Conservation (phyloP, 768 basidiomycete species). For the Mycena venus region DNA sequence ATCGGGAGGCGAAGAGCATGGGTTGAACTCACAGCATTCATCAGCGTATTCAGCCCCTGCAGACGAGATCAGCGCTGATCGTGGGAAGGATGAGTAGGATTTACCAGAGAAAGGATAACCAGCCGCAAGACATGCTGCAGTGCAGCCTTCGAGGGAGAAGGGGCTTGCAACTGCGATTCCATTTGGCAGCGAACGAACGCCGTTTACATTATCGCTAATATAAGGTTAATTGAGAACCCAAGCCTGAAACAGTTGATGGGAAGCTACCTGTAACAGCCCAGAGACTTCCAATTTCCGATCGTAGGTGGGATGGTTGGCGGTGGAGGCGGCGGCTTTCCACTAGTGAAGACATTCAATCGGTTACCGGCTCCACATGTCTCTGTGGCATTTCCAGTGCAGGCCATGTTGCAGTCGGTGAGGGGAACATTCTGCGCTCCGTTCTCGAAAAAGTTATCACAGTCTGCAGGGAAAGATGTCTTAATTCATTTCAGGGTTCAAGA, state of each 20-base stretch:
- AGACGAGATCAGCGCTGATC: background rate
- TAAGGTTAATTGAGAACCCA: conserved; percentile 33
- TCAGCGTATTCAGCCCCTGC: conserved; percentile 26
- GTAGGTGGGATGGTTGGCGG: conserved; percentile 65
- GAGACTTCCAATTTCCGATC: conserved; percentile 75
- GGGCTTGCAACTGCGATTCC: conserved; percentile 60
- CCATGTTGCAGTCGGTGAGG: conserved; percentile 57
- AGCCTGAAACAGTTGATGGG: background rate
- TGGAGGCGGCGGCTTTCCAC: conserved; percentile 67
- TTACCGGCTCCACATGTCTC: conserved; percentile 63
- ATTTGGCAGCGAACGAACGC: conserved; percentile 56
- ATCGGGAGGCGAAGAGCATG: conserved; percentile 17
- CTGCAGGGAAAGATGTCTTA: conserved; percentile 45
- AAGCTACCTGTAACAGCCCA: conserved; percentile 76
- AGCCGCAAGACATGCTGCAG: conserved; percentile 69
- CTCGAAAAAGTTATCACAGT: conserved; percentile 72
- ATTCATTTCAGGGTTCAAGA: background rate
- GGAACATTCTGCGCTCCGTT: conserved; percentile 61
- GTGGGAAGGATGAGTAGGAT: conserved; percentile 45
- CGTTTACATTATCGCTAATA: conserved; percentile 63
- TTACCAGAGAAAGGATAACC: conserved; percentile 59
- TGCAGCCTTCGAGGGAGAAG: conserved; percentile 70
- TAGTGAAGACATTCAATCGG: conserved; percentile 66
- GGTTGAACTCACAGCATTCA: conserved; percentile 65
- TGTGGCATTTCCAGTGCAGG: conserved; percentile 57